Conservation (phyloP, 352 stramenopile genomes). For the Phytophthora europaea region DNA sequence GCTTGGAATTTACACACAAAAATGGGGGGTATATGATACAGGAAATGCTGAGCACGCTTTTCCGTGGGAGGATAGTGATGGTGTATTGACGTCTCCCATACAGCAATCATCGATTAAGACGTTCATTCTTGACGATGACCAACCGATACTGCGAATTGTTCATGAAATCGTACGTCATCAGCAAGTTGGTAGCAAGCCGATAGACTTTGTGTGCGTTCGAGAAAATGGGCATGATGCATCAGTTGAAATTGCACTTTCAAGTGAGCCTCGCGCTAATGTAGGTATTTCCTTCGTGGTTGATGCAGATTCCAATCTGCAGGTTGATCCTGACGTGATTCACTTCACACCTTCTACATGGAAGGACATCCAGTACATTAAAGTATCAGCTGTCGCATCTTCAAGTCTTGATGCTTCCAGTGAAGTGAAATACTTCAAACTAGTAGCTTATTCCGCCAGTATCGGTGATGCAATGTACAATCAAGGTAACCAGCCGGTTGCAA, state of each 20-base stretch:
- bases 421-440: slow-evolving; percentile 42
- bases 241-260: slow-evolving; percentile 49
- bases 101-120: slow-evolving; percentile 27
- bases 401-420: slow-evolving; percentile 9
- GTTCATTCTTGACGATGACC: slow-evolving; percentile 70
- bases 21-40: slow-evolving; percentile 59
- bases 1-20: slow-evolving; percentile 59
- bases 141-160: slow-evolving; percentile 41
- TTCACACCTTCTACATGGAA: slow-evolving; percentile 49
- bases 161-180: slow-evolving; percentile 51
- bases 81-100: slow-evolving; percentile 60
- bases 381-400: slow-evolving; percentile 27
- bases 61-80: slow-evolving; percentile 51
- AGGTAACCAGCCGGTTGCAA: slow-evolving; percentile 18
- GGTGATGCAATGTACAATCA: slow-evolving; percentile 56
- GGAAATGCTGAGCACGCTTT: slow-evolving; percentile 64
- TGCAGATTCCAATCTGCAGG: slow-evolving; percentile 29
- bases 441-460: slow-evolving; percentile 35
- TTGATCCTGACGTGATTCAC: slow-evolving; percentile 40
- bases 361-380: slow-evolving; percentile 24
- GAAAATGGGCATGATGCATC: slow-evolving; percentile 54
- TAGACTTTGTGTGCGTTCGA: slow-evolving; percentile 52
- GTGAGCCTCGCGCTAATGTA: slow-evolving; percentile 52
- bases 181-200: slow-evolving; percentile 30
- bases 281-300: slow-evolving; percentile 43